Base-by-base conservation (phyloP, 345 rosid genomes). In the Populus pruinosa region DNA sequence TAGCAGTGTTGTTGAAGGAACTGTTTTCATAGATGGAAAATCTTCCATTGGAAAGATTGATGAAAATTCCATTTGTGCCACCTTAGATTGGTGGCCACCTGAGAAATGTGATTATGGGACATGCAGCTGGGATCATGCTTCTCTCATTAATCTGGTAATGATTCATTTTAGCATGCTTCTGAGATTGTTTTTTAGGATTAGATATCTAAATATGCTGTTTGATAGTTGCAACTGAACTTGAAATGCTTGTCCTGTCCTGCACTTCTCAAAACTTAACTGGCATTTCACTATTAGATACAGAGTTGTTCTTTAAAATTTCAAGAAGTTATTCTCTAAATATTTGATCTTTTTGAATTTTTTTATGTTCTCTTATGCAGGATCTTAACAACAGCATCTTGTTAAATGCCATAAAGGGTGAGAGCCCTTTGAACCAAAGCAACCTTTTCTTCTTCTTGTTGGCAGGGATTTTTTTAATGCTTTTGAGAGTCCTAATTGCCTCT, bases 31-130 rank as follows among this genome's bases (percentile, higher is more conserved):
- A 59, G 85, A 90, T 72, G 91, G 92, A 56, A 85, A 73, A 68
- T 66, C 79, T 71, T 84, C 89, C 85, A 89, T 91, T 80, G 99
- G 89, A 67, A 84, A 61, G 81, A 86, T 82, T 69, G 99, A 94
- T 70, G 93, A 92, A 47, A 94, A 94, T 86, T 96, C 91, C 81
- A 80, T 96, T 69, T 93, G 99, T 73, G 98, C 98, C 71, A 96
- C 97, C 65, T 76, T 96, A 79, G 99, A 96, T 77, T 96, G 99
- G 99, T 96, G 98, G 99, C 97, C 99, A 66, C 97, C 98, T 59
- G 89, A 93, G 86, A 96, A 96, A 88, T 96, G 99, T 81, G 97
- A 92, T 81, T 96, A 96, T 77, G 98, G 93, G 23, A 89, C 89
- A 74, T 96, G 99, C 80, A 85, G 88, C 77, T 96, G 99, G 99